Base-by-base conservation (phyloP, 805 yeast genomes). In the Ogataea pini region DNA sequence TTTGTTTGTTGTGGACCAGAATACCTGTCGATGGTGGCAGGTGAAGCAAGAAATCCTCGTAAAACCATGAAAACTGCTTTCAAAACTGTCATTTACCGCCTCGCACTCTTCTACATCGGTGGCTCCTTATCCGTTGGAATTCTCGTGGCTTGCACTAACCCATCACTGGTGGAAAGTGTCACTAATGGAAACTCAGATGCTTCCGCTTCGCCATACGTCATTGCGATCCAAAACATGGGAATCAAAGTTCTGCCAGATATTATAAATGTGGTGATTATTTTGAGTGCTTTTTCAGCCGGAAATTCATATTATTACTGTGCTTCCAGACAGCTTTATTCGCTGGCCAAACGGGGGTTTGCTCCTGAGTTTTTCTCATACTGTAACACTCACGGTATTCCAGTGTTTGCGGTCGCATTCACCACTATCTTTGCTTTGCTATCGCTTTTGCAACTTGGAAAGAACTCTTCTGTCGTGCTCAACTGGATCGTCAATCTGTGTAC, bases 261-360 rank as follows among this genome's bases (percentile, higher is more conserved):
- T 47, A 86, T 89, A 52, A 89, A 89, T 63, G 92, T 82, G 2
- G 80, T 86, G 31, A 72, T 89, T 42, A 72, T 89, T 46, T 72
- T 86, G 13, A 77, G 89, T 6, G 87, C 90, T 0, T 83, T 86
- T 53, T 82, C 89, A 25, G 89, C 95, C 1, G 96, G 94, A 39
- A 87, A 87, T 68, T 85, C 91, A 5, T 83, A 83, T 62, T 78
- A 85, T 17, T 86, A 78, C 62, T 81, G 88, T 49, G 81, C 91
- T 0, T 79, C 89, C 9, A 62, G 79, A 58, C 63, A 63, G 31
- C 70, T 86, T n/a, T 82, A 82, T 61, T 86, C 88, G 3, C 70
- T 86, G 66, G 85, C 92, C 0, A 64, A 76, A 19, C 78, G 76
- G 52, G 89, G 90, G 1, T 78, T 80, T 56, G 92, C 92, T 1